Evolutionary conservation across 1,139 yeast species (phyloP), one percentile per base, ranked within the genome.

Genomic region (Magnusiomyces paraingens): DNA sequence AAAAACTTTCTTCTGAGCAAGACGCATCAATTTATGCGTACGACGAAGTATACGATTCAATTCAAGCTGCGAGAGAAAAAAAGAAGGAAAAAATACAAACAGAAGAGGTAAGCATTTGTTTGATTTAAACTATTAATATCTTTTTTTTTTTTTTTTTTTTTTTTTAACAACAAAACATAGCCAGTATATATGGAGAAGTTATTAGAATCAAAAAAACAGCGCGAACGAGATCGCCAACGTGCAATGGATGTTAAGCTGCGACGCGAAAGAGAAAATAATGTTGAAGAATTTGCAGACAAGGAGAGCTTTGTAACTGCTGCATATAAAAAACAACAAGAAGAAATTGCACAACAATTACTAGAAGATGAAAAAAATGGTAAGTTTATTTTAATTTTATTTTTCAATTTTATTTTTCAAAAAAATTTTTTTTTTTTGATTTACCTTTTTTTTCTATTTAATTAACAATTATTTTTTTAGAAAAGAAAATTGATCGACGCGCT

Each of bases 261-360:
- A 48, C 54, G 69, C 21, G 68, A 64, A 22, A 60, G 70, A 12
- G 70, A 63, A 48, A 59, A 60, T 1, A 69, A 66, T 51, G 68
- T 75, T 1, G 75, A 74, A 41, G 66, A 67, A 51, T 70, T 62
- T 52, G 21, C 35, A 26, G 75, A 67, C 29, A 74, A 72, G 57
- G 80, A 76, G 50, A 69, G 63, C 49, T 76, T 77, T 62, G 75
- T 75, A 3, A 74, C 81, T 0, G 57, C 69, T 1, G 73, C 76
- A 0, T 78, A 77, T 57, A 69, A 71, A 56, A 60, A 65, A 45
- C 71, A 70, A 52, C 72, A 69, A 55, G 69, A 68, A 36, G 72
- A 70, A 50, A 50, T 69, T 15, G 61, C 62, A 42, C 54, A 56
- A 42, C 57, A 53, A 47, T 56, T 60, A 32, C 58, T 55, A 36